Evolutionary conservation across 106 monocot genomes (phyloP).

Genomic region (Hemerocallis citrina): DNA sequence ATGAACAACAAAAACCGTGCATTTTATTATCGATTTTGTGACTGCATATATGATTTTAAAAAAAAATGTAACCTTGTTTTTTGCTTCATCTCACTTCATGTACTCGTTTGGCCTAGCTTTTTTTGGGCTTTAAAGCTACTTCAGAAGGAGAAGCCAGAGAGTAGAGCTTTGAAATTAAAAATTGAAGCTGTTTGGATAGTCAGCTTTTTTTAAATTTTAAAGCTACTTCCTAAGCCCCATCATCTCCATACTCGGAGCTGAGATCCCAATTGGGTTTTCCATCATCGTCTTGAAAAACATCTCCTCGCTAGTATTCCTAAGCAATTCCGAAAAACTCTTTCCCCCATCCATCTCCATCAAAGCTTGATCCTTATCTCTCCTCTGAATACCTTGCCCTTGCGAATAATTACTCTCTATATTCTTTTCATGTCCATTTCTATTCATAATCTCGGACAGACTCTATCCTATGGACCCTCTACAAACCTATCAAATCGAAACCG

Average conservation of each 20-base stretch:
- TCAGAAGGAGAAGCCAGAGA: too few relatives aligned
- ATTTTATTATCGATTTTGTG: too few relatives aligned
- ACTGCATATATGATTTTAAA: too few relatives aligned
- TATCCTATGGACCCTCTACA: not conserved
- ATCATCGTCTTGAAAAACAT: conserved; percentile 52
- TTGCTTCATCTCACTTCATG: too few relatives aligned
- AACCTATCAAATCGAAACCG: not conserved
- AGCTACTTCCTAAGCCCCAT: conserved; percentile 58
- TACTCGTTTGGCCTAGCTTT: too few relatives aligned
- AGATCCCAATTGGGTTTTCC: conserved; percentile 36
- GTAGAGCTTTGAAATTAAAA: too few relatives aligned
- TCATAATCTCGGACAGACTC: not conserved
- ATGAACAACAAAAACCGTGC: too few relatives aligned
- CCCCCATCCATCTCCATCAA: conserved; percentile 51
- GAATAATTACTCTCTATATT: not conserved
- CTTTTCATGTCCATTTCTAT: conserved; percentile 2
- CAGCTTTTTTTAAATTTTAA: too few relatives aligned
- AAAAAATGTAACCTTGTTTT: too few relatives aligned
- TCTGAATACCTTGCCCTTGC: not conserved
- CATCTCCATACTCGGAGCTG: conserved; percentile 66
- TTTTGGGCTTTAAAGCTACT: too few relatives aligned
- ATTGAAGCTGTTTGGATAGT: too few relatives aligned
- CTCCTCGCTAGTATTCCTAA: conserved; percentile 50
- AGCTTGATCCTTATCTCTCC: not conserved
- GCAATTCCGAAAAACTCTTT: conserved; percentile 45